These are phyloP conservation scores for Alliaria petiolata DNA, from an alignment of 345 rosid species.

Conservation along the genomic window DNA sequence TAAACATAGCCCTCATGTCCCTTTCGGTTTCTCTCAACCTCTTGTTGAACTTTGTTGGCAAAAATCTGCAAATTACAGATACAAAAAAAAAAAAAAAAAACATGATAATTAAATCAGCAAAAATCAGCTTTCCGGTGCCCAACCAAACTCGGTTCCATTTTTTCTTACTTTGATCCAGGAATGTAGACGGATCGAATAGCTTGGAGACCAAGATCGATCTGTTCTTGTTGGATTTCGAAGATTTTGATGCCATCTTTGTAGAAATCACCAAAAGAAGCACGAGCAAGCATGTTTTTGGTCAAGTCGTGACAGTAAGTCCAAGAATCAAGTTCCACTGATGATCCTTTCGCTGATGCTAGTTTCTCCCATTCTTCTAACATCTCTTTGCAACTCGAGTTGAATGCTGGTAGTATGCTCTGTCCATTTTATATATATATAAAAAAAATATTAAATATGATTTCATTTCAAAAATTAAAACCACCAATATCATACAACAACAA, in stretches of 20 bases:
- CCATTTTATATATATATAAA: no score
- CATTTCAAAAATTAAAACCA: background rate
- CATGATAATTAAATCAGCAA: background rate
- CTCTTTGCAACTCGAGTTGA: constrained; percentile 26
- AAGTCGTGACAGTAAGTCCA: constrained; percentile 40
- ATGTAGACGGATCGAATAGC: constrained; percentile 32
- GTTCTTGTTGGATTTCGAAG: constrained; percentile 40
- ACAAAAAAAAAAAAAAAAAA: no score
- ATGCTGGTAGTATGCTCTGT: constrained; percentile 37
- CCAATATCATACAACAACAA: background rate
- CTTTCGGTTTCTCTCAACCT: constrained; percentile 37
- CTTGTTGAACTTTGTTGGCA: constrained; percentile 44
- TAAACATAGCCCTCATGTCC: constrained; percentile 36
- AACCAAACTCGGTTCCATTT: background rate
- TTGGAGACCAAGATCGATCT: constrained; percentile 29
- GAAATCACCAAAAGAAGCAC: constrained; percentile 44
- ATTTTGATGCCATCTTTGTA: constrained; percentile 41
- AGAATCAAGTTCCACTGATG: constrained; percentile 35
- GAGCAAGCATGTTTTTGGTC: constrained; percentile 40
- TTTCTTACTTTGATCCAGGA: constrained; percentile 37
- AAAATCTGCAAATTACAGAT: constrained; percentile 22
- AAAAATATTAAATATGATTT: background rate
- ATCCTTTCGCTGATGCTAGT: constrained; percentile 12
- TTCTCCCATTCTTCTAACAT: constrained; percentile 46
- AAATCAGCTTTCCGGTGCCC: background rate